Evolutionary conservation across 148 eudicot species (phyloP), one percentile per base, ranked within the genome.

Genomic region (Spergularia bocconei): DNA sequence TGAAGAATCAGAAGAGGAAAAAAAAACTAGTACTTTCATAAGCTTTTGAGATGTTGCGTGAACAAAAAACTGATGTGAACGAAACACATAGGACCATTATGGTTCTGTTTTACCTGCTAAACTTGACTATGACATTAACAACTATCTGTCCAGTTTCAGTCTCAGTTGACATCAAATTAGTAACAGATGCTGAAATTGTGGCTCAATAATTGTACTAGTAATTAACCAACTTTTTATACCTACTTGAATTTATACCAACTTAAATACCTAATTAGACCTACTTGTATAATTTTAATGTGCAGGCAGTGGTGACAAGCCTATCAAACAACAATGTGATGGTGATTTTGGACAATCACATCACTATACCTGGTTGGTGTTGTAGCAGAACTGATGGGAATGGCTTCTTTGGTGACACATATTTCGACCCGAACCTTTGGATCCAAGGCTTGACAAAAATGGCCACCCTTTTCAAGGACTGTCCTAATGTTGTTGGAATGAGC

Each of bases 351-450:
- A 95, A 95, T 79, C 99, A 95, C 77, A 50, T 87, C 59, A 92
- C 89, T 62, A 87, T 77, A 77, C 97, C 97, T 11, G 96, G 93
- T 6, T 95, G 99, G 99, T 92, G 99, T 75, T 95, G 99, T 55
- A 86, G 87, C 75, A 71, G 11, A 16, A 41, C 60, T 8, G 99
- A 95, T 63, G 97, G 91, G 52, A 94, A 88, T 77, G 99, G 97
- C 47, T 95, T 90, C 86, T 95, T 95, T 48, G 94, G 97, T 0
- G 97, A 95, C 71, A 75, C 74, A 5, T 90, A 86, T 76, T 92
- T 95, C 72, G 48, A 87, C 53, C 88, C 92, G 3, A 82, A 90
- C 21, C 81, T 81, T 8, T 95, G 99, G 99, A 68, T 90, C 16
- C 73, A 72, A 15, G 97, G 97, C 51, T 82, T 95, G 72, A 77